Percentiles rank a stretch among this genome's conserved stretches.
Conservation (phyloP, 345 rosid species). For the Salix arbutifolia region DNA sequence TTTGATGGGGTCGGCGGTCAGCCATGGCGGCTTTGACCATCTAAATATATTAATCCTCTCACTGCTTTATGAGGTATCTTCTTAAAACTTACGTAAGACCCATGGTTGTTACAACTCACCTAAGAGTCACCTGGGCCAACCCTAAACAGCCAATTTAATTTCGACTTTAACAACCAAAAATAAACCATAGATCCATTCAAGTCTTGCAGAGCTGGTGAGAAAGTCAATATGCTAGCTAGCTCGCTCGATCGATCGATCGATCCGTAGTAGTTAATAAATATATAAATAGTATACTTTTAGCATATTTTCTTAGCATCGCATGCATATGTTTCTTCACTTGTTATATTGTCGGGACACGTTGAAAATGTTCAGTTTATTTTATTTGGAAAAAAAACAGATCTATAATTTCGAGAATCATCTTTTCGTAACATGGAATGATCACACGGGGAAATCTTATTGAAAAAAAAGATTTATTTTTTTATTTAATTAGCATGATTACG, state of each 20-base stretch:
- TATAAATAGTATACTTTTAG: too few relatives aligned
- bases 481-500: too few relatives aligned
- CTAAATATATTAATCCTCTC: not conserved
- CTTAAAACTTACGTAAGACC: not conserved
- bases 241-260: too few relatives aligned
- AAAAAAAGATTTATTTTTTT: too few relatives aligned
- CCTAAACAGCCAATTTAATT: not conserved
- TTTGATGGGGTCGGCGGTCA: constrained; percentile 49
- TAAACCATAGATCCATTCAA: not conserved
- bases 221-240: not conserved
- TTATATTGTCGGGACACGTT: not conserved
- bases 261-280: too few relatives aligned
- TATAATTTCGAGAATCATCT: not conserved
- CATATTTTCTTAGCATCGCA: not conserved
- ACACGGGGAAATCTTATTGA: not conserved
- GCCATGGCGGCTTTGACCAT: constrained; percentile 46
- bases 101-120: not conserved
- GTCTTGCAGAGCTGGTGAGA: not conserved
- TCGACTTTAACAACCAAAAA: not conserved
- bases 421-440: not conserved
- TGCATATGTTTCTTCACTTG: not conserved
- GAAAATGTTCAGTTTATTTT: not conserved
- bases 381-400: not conserved
- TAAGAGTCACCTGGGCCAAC: not conserved
- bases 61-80: not conserved